These are phyloP conservation scores for Nemania abortiva DNA, from an alignment of 2,329 filamentous ascomycete genomes.

Conservation along the genomic window DNA sequence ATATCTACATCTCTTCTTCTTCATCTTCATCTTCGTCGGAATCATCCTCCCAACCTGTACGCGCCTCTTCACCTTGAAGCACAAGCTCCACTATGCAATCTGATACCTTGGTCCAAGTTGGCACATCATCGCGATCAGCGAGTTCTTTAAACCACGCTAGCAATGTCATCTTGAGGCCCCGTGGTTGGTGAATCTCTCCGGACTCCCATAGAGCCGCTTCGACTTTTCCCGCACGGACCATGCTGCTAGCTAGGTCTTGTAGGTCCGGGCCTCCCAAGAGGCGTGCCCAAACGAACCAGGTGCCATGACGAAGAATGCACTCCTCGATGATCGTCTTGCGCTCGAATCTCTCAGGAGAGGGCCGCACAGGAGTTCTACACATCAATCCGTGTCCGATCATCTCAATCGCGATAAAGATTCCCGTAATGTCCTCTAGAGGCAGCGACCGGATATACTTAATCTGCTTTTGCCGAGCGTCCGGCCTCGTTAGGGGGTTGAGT, in stretches of 20 bases:
- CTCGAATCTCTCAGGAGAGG: slow-evolving; percentile 33
- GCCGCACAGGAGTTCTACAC: neutral
- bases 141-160: slow-evolving; percentile 33
- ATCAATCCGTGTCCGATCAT: slow-evolving; percentile 32
- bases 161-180: slow-evolving; percentile 45
- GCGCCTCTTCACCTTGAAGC: slow-evolving; percentile 6
- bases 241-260: slow-evolving; percentile 26
- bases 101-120: neutral
- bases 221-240: slow-evolving; percentile 35
- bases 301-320: slow-evolving; percentile 47
- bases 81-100: slow-evolving; percentile 11
- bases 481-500: slow-evolving; percentile 39
- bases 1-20: no score
- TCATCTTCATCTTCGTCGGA: no score
- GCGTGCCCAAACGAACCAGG: slow-evolving; percentile 47
- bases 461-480: slow-evolving; percentile 40
- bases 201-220: slow-evolving; percentile 47
- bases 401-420: slow-evolving; percentile 40
- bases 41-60: neutral
- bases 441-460: slow-evolving; percentile 43
- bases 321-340: slow-evolving; percentile 44
- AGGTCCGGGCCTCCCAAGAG: slow-evolving; percentile 16
- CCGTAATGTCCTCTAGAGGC: slow-evolving; percentile 38
- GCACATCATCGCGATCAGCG: neutral
- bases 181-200: slow-evolving; percentile 29